A percentile compares a stretch with the other conserved stretches of the same genome.
phyloP scores from a whole-genome alignment of 2,329 filamentous ascomycete genomes.

The Cladosporium cucumerinum region DNA sequence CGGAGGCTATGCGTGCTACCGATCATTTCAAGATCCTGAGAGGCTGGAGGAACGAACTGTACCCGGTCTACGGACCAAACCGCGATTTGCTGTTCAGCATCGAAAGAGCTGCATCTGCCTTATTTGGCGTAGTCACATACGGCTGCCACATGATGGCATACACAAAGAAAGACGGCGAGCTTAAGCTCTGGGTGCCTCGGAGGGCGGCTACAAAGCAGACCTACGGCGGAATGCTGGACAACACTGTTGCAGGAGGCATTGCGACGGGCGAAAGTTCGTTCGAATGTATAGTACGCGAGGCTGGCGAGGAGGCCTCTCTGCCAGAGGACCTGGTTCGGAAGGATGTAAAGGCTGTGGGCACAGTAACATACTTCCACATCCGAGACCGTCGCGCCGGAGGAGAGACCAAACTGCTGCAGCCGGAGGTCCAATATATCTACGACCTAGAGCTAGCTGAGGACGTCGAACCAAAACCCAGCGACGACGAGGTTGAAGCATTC shows the following conservation, averaged over 20 bases:
- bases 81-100: conserved; percentile 66
- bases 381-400: conserved; percentile 73
- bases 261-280: conserved; percentile 76
- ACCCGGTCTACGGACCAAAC: conserved; percentile 66
- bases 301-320: conserved; percentile 82
- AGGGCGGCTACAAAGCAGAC: conserved; percentile 76
- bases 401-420: conserved; percentile 78
- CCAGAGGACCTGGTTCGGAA: conserved; percentile 65
- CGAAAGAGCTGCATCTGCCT: conserved; percentile 69
- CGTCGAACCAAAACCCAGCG: conserved; percentile 70
- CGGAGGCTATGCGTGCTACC: conserved; percentile 65
- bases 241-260: conserved; percentile 85
- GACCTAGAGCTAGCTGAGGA: conserved; percentile 73
- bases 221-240: conserved; percentile 89
- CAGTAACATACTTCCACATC: conserved; percentile 81
- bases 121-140: conserved; percentile 75
- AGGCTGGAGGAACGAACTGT: conserved; percentile 78
- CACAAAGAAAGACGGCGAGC: conserved; percentile 51
- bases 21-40: conserved; percentile 68
- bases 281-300: conserved; percentile 80
- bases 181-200: conserved; percentile 81
- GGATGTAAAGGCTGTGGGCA: conserved; percentile 59
- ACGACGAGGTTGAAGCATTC: conserved; percentile 87
- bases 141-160: conserved; percentile 78
- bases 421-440: conserved; percentile 88